A percentile compares a stretch with the other conserved stretches of the same genome.
Evolutionary conservation across 1,139 yeast genomes (phyloP).

Genomic region (Kodamaea fungicola): DNA sequence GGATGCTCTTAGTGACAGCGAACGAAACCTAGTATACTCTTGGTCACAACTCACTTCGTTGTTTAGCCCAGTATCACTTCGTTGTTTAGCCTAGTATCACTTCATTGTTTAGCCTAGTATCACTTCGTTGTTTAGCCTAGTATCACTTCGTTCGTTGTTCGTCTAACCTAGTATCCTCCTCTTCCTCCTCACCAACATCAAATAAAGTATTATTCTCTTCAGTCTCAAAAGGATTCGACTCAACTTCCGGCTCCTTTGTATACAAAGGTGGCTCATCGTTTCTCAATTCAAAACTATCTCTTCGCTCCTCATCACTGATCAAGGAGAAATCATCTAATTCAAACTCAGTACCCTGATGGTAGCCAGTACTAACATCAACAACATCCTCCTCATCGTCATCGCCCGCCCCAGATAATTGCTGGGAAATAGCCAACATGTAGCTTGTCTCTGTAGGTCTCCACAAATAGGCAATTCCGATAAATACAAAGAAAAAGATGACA

Average conservation of each 20-base stretch:
- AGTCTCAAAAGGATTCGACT: slow-evolving; percentile 5
- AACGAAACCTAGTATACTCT: no score
- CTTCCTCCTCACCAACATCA: slow-evolving; percentile 36
- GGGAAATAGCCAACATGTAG: slow-evolving; percentile 90
- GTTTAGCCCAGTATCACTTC: no score
- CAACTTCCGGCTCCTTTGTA: slow-evolving; percentile 15
- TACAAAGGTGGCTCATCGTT: slow-evolving; percentile 26
- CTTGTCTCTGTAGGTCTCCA: slow-evolving; percentile 99
- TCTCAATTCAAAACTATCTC: slow-evolving; percentile 37
- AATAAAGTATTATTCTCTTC: slow-evolving; percentile 27
- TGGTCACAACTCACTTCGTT: no score
- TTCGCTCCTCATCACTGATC: slow-evolving; percentile 38
- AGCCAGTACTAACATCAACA: slow-evolving; percentile 16
- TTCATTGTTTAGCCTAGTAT: no score
- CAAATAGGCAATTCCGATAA: slow-evolving; percentile 79
- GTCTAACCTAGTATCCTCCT: slow-evolving; percentile 12
- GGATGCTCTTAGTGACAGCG: no score
- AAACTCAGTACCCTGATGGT: slow-evolving; percentile 50
- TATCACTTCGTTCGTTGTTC: no score
- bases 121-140: no score
- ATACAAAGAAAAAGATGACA: slow-evolving; percentile 78
- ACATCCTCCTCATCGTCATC: slow-evolving; percentile 25
- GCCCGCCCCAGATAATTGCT: slow-evolving; percentile 79
- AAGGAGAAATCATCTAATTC: slow-evolving; percentile 74
- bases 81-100: no score